These are phyloP conservation scores for Pythium sp. DNA, from an alignment of 352 stramenopile species.

Conservation along the genomic window DNA sequence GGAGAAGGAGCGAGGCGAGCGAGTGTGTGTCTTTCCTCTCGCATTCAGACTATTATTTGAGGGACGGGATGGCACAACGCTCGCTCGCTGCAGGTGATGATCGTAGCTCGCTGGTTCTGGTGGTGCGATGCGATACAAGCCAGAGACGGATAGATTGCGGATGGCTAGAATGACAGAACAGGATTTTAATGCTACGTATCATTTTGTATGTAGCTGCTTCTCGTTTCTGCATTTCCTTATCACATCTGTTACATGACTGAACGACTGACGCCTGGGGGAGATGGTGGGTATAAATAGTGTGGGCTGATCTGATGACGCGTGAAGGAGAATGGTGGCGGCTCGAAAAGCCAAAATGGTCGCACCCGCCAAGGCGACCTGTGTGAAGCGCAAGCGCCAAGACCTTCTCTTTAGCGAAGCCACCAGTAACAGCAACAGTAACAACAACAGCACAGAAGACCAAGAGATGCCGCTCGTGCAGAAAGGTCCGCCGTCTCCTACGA, in stretches of 20 bases:
- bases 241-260: background rate
- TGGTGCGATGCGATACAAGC: background rate
- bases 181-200: slow-evolving; percentile 19
- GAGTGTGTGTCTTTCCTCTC: slow-evolving; percentile 3
- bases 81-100: background rate
- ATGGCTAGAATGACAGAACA: slow-evolving; percentile 2
- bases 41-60: slow-evolving; percentile 16
- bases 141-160: background rate
- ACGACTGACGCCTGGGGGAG: background rate
- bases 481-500: slow-evolving; percentile 7
- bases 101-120: background rate
- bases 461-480: slow-evolving; percentile 12
- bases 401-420: background rate
- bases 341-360: slow-evolving; percentile 12
- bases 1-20: background rate
- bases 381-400: slow-evolving; percentile 11
- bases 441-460: background rate
- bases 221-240: background rate
- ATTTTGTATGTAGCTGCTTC: slow-evolving; percentile 6
- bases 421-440: background rate
- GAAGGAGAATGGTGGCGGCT: background rate
- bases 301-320: background rate
- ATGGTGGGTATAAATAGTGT: slow-evolving; percentile 4
- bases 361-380: background rate
- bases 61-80: slow-evolving; percentile 1